Evolutionary conservation across 148 eudicot species (phyloP).

Genomic region (Fagopyrum homotropicum): DNA sequence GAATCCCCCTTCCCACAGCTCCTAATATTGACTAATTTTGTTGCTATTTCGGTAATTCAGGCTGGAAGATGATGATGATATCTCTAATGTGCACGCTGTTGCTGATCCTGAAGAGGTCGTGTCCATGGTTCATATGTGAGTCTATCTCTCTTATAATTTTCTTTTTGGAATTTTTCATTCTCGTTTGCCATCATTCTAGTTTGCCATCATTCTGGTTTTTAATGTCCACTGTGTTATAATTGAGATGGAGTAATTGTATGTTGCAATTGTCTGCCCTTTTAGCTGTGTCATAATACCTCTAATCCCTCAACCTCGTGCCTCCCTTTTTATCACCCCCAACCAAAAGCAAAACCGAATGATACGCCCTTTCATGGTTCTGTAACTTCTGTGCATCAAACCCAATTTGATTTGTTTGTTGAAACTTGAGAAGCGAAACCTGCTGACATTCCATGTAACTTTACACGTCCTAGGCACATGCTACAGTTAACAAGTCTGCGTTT

Average conservation of each 20-base stretch:
- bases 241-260: constrained; percentile 7
- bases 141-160: constrained; percentile 9
- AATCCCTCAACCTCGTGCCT: not conserved
- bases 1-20: not conserved
- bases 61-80: constrained; percentile 28
- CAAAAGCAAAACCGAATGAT: not conserved
- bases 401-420: constrained; percentile 6
- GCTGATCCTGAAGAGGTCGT: constrained; percentile 44
- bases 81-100: constrained; percentile 40
- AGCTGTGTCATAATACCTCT: not conserved
- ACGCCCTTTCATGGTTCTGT: not conserved
- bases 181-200: not conserved
- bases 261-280: not conserved
- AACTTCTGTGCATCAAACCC: not conserved
- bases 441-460: constrained; percentile 1
- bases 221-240: not conserved
- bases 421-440: not conserved
- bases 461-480: constrained; percentile 8
- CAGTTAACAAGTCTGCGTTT: constrained; percentile 5
- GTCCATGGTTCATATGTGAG: constrained; percentile 45
- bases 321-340: not conserved
- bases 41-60: constrained; percentile 18
- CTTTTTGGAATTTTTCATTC: not conserved
- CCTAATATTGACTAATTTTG: not conserved
- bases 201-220: not conserved